Evolutionary conservation across 495 filamentous ascomycete species (phyloP), one percentile per base, ranked within the genome.

Genomic region (Letharia columbiana): DNA sequence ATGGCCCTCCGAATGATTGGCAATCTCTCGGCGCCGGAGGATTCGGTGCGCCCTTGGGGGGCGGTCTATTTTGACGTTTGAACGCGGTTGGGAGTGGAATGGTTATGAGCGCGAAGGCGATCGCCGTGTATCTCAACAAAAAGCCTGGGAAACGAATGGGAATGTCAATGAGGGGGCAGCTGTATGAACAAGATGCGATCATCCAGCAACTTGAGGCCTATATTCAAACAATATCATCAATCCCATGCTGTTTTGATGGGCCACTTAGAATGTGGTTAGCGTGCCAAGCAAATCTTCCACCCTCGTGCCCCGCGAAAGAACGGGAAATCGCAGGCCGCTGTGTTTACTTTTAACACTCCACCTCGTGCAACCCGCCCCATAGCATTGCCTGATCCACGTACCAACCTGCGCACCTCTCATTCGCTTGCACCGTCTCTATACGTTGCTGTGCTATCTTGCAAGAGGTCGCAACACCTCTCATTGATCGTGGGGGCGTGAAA

Each of bases 201-300:
- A 28, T 44, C 9, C 44, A 60, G 23, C 45, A 54, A 61, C n/a
- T 31, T 61, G 37, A 62, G 58, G 58, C 64, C 33, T 9, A 2
- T 45, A 20, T 45, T 39, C 58, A 66, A 54, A n/a, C 44, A 56
- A 39, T 33, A 66, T 61, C 40, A 45, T 52, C 64, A 57, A 62
- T 47, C 64, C 49, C 47, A 49, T 52, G 64, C 64, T 61, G 64
- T 66, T 66, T 66, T 45, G 37, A 52, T 42, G 64, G 54, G 40
- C 13, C 23, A 18, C n/a, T 13, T 61, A 41, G 39, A 56, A 66
- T 52, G 37, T 49, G 64, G 59, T 66, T 66, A 66, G 64, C 39
- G 31, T 61, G 64, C 64, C 64, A 66, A 66, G 64, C 57, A 65
- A 59, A 39, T 42, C 58, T 39, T 63, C 31, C 23, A 28, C 23